These are phyloP conservation scores for Chalaropsis thielavioides DNA, from an alignment of 2,329 filamentous ascomycete species.

Conservation along the genomic window DNA sequence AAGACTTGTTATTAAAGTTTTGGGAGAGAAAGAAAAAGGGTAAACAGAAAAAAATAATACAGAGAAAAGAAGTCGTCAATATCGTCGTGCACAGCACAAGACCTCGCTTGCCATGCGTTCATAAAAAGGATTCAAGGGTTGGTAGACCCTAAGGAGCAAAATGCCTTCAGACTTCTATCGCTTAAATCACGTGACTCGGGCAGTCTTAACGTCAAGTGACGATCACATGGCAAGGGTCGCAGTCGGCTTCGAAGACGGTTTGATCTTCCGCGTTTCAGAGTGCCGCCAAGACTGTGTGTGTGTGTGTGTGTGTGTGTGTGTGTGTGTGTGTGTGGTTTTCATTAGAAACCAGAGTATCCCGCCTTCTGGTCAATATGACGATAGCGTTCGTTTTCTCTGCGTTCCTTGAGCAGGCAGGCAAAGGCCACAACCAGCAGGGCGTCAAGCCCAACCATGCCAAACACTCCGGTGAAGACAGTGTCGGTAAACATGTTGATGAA, in stretches of 20 bases:
- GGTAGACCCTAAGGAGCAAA: background rate
- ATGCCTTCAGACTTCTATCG: too few relatives aligned
- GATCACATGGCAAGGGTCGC: background rate
- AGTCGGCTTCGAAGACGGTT: background rate
- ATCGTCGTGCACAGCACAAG: too few relatives aligned
- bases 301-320: background rate
- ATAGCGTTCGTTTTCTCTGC: slow-evolving; percentile 66
- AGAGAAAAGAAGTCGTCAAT: background rate
- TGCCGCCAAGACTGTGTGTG: too few relatives aligned
- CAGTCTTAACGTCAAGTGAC: background rate
- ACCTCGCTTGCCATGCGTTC: background rate
- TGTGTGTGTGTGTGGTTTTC: background rate
- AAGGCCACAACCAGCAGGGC: slow-evolving; percentile 53
- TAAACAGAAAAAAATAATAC: slow-evolving; percentile 2
- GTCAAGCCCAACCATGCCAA: slow-evolving; percentile 63
- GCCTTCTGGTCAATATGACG: slow-evolving; percentile 70
- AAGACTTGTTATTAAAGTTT: background rate
- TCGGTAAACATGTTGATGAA: slow-evolving; percentile 61
- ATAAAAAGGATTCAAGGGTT: background rate
- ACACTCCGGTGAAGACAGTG: slow-evolving; percentile 62
- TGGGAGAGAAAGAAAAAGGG: background rate
- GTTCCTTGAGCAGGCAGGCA: slow-evolving; percentile 64
- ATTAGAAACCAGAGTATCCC: slow-evolving; percentile 36
- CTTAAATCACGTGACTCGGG: background rate
- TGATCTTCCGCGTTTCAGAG: background rate